phyloP scores from a whole-genome alignment of 1,139 yeast genomes.

The Pichia sp. region DNA sequence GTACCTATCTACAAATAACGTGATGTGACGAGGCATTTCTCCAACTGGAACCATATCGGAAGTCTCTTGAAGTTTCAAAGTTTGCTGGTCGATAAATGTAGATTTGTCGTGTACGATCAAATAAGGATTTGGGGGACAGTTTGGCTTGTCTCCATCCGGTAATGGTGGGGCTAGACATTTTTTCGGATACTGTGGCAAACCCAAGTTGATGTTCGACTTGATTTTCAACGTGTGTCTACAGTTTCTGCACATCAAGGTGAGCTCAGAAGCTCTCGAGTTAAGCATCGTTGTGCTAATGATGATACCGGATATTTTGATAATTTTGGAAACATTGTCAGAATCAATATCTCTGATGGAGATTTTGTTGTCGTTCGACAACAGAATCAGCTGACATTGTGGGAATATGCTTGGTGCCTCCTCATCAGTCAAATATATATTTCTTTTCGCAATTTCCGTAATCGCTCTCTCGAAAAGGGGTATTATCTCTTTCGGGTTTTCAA shows the following conservation, averaged over 20 bases:
- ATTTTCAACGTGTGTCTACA: conserved; percentile 78
- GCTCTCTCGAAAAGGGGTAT: conserved; percentile 88
- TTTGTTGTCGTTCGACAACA: conserved; percentile 68
- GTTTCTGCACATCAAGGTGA: conserved; percentile 80
- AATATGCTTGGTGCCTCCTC: conserved; percentile 55
- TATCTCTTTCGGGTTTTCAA: conserved; percentile 86
- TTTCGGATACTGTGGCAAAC: conserved; percentile 74
- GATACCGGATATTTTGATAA: conserved; percentile 89
- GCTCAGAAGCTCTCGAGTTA: conserved; percentile 79
- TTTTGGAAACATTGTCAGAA: conserved; percentile 82
- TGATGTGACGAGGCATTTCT: conserved; percentile 94
- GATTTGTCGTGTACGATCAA: conserved; percentile 92
- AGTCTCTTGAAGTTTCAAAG: conserved; percentile 86
- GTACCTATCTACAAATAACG: conserved; percentile 84
- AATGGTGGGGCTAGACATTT: conserved; percentile 53
- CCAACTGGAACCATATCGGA: conserved; percentile 99
- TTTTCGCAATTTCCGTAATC: conserved; percentile 82
- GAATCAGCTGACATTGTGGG: conserved; percentile 79
- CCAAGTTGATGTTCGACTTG: conserved; percentile 68
- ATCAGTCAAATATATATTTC: conserved; percentile 61
- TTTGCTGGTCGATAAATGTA: conserved; percentile 88
- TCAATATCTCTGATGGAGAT: conserved; percentile 77
- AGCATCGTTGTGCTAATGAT: conserved; percentile 88
- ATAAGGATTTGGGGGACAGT: conserved; percentile 90
- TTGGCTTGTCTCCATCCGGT: conserved; percentile 55